phyloP scores from a whole-genome alignment of 1,139 yeast species.

The Debaryomycetaceae sp. region DNA sequence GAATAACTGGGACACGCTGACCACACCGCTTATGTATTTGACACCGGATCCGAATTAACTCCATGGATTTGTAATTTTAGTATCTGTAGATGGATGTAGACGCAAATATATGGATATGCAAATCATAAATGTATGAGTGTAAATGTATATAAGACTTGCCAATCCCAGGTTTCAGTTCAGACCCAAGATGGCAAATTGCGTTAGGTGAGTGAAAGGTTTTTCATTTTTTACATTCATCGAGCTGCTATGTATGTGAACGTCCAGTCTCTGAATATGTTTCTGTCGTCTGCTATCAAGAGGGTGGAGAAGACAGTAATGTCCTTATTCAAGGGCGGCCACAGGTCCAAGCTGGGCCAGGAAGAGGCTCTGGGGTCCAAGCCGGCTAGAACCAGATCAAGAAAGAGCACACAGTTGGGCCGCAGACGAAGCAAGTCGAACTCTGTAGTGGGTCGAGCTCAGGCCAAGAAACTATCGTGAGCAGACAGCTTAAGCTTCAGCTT shows the following conservation, averaged over 20 bases:
- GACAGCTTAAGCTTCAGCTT: no score
- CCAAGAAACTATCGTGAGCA: background rate
- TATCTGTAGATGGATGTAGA: no score
- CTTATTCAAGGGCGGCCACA: background rate
- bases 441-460: background rate
- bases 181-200: no score
- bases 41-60: no score
- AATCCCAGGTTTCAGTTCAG: no score
- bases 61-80: no score
- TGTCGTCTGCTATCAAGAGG: background rate
- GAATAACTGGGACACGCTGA: no score
- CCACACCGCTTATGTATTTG: no score
- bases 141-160: no score
- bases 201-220: no score
- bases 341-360: background rate
- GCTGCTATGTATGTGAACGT: background rate
- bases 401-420: background rate
- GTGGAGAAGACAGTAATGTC: background rate
- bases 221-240: background rate
- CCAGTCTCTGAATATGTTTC: background rate
- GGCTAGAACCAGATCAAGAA: background rate
- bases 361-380: background rate
- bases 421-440: background rate
- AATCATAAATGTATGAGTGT: no score
- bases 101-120: no score